These are phyloP conservation scores for Aspergillus funiculosus DNA, from an alignment of 495 filamentous ascomycete genomes.

Conservation along the genomic window DNA sequence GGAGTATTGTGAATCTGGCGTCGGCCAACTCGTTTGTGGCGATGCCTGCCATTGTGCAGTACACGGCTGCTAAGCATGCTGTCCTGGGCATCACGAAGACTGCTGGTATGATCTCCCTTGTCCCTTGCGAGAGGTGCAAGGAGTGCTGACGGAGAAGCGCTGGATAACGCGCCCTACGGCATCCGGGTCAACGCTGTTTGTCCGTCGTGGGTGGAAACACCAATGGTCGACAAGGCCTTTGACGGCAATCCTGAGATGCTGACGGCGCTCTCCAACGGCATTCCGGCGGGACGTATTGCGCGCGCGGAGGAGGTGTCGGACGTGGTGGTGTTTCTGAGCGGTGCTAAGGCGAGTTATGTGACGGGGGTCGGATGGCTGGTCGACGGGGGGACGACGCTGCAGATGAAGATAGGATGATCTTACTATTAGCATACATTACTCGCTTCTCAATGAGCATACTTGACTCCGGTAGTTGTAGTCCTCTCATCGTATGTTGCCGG, in stretches of 20 bases:
- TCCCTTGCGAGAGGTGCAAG: neutral
- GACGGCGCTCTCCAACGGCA: neutral
- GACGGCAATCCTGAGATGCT: neutral
- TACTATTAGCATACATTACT: no score
- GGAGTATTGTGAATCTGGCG: slow-evolving; percentile 38
- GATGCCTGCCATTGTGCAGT: slow-evolving; percentile 23
- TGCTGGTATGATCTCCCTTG: slow-evolving; percentile 23
- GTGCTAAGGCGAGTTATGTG: slow-evolving; percentile 34
- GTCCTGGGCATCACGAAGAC: slow-evolving; percentile 36
- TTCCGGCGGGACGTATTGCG: slow-evolving; percentile 34
- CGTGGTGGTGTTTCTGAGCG: slow-evolving; percentile 36
- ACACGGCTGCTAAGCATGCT: slow-evolving; percentile 42
- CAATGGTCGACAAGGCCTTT: slow-evolving; percentile 22
- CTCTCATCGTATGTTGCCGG: no score
- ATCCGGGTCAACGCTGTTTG: slow-evolving; percentile 43
- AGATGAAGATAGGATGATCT: neutral
- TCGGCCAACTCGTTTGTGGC: slow-evolving; percentile 29
- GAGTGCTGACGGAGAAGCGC: slow-evolving; percentile 18
- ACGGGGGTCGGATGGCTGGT: slow-evolving; percentile 20
- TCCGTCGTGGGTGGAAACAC: slow-evolving; percentile 38
- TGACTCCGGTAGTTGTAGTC: no score
- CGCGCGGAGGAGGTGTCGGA: slow-evolving; percentile 37
- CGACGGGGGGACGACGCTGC: slow-evolving; percentile 19
- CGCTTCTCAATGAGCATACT: no score
- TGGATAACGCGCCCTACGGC: slow-evolving; percentile 23